Conservation (phyloP, 495 filamentous ascomycete species). For the Cercophora sp. region DNA sequence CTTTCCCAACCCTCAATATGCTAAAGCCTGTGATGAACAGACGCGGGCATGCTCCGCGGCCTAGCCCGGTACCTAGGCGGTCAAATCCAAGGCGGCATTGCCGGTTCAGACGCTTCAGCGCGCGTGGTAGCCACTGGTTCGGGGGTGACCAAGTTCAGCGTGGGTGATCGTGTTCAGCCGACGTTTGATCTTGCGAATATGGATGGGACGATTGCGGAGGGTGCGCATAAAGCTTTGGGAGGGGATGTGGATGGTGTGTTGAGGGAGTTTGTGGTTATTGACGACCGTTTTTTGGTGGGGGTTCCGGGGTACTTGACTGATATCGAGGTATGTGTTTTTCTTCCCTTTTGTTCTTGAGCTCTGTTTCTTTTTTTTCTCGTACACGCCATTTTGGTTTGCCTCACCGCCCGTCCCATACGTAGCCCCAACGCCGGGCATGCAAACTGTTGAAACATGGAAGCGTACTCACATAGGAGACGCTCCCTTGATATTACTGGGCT, state of each 20-base stretch:
- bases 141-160: not conserved
- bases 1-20: too few species aligned
- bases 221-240: slow-evolving; percentile 7
- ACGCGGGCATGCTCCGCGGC: slow-evolving; percentile 20
- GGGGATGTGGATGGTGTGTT: slow-evolving; percentile 29
- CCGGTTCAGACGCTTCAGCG: slow-evolving; percentile 6
- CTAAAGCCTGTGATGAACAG: too few species aligned
- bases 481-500: too few species aligned
- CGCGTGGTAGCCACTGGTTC: not conserved
- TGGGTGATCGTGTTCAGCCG: slow-evolving; percentile 1
- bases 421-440: too few species aligned
- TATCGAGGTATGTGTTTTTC: too few species aligned
- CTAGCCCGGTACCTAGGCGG: slow-evolving; percentile 3
- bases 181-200: not conserved
- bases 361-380: too few species aligned
- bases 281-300: slow-evolving; percentile 20
- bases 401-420: too few species aligned
- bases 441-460: too few species aligned
- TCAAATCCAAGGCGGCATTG: not conserved
- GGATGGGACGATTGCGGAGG: not conserved
- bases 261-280: slow-evolving; percentile 26
- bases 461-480: too few species aligned
- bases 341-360: too few species aligned
- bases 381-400: too few species aligned
- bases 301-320: slow-evolving; percentile 23